These are phyloP conservation scores for Botryobasidium botryosum DNA, from an alignment of 768 basidiomycete genomes.

Conservation along the genomic window DNA sequence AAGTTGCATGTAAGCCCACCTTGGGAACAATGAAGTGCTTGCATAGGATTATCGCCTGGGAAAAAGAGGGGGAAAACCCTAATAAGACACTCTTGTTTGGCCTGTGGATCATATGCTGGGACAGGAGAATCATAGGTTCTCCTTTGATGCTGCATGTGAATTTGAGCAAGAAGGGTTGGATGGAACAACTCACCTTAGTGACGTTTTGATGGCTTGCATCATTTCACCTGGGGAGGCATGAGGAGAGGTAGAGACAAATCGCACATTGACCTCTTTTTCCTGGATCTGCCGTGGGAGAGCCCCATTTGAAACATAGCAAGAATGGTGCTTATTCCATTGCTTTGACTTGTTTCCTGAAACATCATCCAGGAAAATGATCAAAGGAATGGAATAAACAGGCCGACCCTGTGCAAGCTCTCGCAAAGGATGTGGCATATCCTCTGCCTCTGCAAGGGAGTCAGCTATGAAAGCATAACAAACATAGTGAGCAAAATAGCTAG, in stretches of 20 bases:
- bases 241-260: constrained; percentile 21
- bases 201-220: constrained; percentile 19
- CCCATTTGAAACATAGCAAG: constrained; percentile 21
- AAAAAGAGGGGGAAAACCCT: constrained; percentile 15
- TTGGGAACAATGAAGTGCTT: constrained; percentile 23
- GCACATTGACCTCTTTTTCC: constrained; percentile 20
- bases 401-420: constrained; percentile 11
- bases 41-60: constrained; percentile 28
- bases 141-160: constrained; percentile 7
- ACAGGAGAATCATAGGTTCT: constrained; percentile 14
- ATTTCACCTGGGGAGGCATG: constrained; percentile 22
- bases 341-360: constrained; percentile 23
- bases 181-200: constrained; percentile 14
- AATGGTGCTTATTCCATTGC: constrained; percentile 25
- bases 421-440: constrained; percentile 15
- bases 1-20: constrained; percentile 18
- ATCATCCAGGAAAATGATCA: constrained; percentile 23
- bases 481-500: background rate
- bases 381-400: constrained; percentile 14
- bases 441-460: constrained; percentile 3
- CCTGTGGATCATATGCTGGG: background rate
- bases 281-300: constrained; percentile 18
- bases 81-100: constrained; percentile 15
- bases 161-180: background rate
- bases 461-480: background rate